Evolutionary conservation across 2,329 filamentous ascomycete species (phyloP).

Genomic region (Teratosphaeria zuluensis): DNA sequence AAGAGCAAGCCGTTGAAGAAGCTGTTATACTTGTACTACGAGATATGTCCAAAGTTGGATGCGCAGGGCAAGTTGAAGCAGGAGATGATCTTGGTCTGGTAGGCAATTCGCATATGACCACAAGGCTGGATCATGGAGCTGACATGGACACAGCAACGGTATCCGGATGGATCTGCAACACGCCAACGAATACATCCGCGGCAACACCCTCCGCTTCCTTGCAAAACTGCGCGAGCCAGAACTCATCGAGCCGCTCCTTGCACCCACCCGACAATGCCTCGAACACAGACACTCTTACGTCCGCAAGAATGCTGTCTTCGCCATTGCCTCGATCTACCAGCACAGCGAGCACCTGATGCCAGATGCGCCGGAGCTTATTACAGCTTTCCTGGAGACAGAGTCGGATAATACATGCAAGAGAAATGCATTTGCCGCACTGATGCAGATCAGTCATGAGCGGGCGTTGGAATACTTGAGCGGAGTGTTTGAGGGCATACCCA

Average conservation of each 20-base stretch:
- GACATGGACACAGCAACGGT: conserved; percentile 60
- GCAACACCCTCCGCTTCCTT: conserved; percentile 95
- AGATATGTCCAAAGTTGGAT: conserved; percentile 96
- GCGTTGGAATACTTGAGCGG: conserved; percentile 78
- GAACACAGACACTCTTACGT: conserved; percentile 97
- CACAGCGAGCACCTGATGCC: conserved; percentile 89
- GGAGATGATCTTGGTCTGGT: conserved; percentile 99
- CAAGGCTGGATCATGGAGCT: neutral
- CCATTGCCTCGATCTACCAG: conserved; percentile 81
- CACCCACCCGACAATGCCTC: conserved; percentile 81
- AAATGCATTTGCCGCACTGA: conserved; percentile 88
- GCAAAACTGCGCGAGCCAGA: conserved; percentile 93
- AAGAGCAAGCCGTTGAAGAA: conserved; percentile 97
- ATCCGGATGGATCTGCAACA: conserved; percentile 97
- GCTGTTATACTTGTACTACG: conserved; percentile 97
- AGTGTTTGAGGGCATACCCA: conserved; percentile 87
- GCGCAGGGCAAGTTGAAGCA: conserved; percentile 90
- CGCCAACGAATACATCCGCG: conserved; percentile 94
- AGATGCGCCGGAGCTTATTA: conserved; percentile 85
- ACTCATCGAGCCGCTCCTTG: conserved; percentile 89
- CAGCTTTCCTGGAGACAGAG: conserved; percentile 80
- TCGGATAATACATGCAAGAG: conserved; percentile 94
- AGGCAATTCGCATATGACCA: neutral
- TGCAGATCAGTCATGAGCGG: conserved; percentile 86
- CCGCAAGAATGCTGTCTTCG: conserved; percentile 95